These are phyloP conservation scores for Suillus discolor DNA, from an alignment of 768 basidiomycete species.

Conservation along the genomic window DNA sequence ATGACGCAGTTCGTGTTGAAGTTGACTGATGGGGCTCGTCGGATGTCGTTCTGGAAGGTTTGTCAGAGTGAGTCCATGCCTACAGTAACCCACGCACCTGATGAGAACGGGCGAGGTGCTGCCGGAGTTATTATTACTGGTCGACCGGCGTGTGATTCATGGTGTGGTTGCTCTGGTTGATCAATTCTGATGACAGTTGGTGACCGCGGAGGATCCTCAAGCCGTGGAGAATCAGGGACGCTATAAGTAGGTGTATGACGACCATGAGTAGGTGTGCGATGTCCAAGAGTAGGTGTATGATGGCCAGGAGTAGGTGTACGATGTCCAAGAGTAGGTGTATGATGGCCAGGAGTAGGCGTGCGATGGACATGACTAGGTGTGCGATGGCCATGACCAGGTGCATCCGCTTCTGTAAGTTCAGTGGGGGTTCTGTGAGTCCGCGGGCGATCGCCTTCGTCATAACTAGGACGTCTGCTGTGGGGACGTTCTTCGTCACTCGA, in stretches of 20 bases:
- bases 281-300: constrained; percentile 2
- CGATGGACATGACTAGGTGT: not conserved
- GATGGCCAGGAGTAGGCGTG: constrained; percentile 2
- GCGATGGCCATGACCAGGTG: not conserved
- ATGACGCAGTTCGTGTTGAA: constrained; percentile 10
- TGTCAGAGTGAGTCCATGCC: not conserved
- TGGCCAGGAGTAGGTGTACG: constrained; percentile 3
- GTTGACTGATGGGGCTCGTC: constrained; percentile 12
- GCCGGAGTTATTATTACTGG: constrained; percentile 6
- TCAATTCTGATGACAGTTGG: constrained; percentile 35
- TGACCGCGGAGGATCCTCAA: constrained; percentile 19
- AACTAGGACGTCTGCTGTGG: constrained; percentile 13
- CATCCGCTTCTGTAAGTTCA: constrained; percentile 12
- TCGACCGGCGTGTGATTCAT: not conserved
- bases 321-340: constrained; percentile 1
- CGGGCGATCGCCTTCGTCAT: constrained; percentile 18
- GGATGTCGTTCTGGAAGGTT: constrained; percentile 18
- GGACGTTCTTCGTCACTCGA: constrained; percentile 20
- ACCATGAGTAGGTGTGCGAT: constrained; percentile 6
- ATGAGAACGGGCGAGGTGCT: constrained; percentile 1
- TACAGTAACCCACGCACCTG: constrained; percentile 18
- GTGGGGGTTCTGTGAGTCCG: constrained; percentile 12
- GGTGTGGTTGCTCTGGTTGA: constrained; percentile 8
- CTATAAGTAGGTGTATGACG: constrained; percentile 3
- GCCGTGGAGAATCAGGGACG: constrained; percentile 12